A percentile compares a stretch with the other conserved stretches of the same genome.
phyloP scores from a whole-genome alignment of 352 stramenopile genomes.

The Phytophthora litchii region DNA sequence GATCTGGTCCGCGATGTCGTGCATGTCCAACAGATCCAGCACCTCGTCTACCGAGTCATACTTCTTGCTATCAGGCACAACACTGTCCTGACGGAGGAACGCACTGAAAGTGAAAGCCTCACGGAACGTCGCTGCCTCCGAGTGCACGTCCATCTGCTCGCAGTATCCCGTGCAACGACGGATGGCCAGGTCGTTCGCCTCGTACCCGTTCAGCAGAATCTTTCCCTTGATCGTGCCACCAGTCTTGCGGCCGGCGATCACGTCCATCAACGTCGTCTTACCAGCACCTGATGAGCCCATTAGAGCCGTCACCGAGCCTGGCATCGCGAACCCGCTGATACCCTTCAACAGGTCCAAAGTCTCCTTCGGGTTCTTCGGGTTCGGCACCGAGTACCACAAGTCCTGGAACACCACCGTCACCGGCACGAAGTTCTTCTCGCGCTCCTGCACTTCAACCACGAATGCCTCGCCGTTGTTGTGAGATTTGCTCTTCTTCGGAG shows the following conservation, averaged over 20 bases:
- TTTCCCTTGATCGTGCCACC: conserved; percentile 51
- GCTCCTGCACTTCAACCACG: not conserved
- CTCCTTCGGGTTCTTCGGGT: conserved; percentile 39
- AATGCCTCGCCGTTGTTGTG: too few relatives aligned
- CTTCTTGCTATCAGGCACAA: too few relatives aligned
- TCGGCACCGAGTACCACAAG: conserved; percentile 42
- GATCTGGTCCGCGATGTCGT: conserved; percentile 36
- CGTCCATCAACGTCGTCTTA: conserved; percentile 17
- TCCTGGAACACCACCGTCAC: conserved; percentile 40
- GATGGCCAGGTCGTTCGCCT: conserved; percentile 39
- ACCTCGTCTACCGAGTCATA: conserved; percentile 34
- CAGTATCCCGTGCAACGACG: conserved; percentile 45
- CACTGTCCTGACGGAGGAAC: conserved; percentile 36
- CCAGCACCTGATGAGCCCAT: not conserved
- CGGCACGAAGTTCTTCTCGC: conserved; percentile 38
- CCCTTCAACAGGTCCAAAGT: conserved; percentile 71
- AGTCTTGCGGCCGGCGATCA: conserved; percentile 87
- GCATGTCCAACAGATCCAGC: conserved; percentile 31
- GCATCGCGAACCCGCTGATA: conserved; percentile 46
- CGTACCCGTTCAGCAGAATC: conserved; percentile 46
- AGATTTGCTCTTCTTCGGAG: too few relatives aligned
- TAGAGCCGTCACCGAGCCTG: conserved; percentile 81
- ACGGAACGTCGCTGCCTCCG: conserved; percentile 77
- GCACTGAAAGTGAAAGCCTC: conserved; percentile 89
- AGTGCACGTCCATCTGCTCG: conserved; percentile 86